Conservation (phyloP, 192 early-diverging fungal genomes). For the Gonapodya sp. region DNA sequence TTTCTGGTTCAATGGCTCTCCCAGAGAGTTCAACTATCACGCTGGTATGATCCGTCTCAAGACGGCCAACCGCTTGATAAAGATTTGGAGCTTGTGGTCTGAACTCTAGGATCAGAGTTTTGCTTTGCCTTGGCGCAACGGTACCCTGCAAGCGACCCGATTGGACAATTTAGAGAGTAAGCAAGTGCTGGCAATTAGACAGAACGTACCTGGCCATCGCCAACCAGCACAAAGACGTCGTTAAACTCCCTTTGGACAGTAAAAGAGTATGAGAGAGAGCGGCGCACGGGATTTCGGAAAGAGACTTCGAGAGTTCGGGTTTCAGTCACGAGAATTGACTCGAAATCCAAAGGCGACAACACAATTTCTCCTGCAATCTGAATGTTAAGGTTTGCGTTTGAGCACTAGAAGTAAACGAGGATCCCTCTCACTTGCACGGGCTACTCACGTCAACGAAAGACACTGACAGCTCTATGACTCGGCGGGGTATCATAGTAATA, state of each 20-base stretch:
- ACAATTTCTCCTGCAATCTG: background rate
- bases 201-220: background rate
- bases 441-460: background rate
- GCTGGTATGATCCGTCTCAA: background rate
- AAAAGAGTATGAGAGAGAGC: background rate
- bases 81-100: background rate
- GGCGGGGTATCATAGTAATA: background rate
- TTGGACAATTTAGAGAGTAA: no score
- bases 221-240: background rate
- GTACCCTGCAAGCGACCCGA: background rate
- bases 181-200: no score
- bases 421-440: no score
- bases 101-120: background rate
- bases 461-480: background rate
- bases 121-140: background rate
- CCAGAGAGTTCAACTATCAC: background rate
- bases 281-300: background rate
- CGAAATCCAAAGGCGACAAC: background rate
- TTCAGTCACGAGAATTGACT: background rate
- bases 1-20: background rate
- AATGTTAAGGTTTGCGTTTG: background rate
- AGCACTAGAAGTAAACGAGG: no score
- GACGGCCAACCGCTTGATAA: background rate
- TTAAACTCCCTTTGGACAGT: background rate
- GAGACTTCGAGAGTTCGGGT: background rate